These are phyloP conservation scores for Dictyostelium purpureum DNA, from an alignment of 78 protist genomes.

Conservation along the genomic window DNA sequence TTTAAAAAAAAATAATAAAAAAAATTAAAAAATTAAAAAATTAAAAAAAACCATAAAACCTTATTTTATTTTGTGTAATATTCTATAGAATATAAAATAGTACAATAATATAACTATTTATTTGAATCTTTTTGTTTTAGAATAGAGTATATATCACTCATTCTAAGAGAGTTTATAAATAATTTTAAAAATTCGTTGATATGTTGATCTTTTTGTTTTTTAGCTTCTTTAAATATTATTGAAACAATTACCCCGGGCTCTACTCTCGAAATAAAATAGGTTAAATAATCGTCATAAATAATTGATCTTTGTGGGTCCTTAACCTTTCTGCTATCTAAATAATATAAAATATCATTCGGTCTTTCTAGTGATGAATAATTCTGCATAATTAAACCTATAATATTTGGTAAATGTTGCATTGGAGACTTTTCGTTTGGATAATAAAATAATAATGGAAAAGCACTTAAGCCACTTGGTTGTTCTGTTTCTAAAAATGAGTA, in stretches of 20 bases:
- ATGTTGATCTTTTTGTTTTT: slow-evolving; percentile 50
- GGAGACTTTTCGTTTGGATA: slow-evolving; percentile 57
- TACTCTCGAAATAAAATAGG: slow-evolving; percentile 35
- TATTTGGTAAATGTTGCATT: slow-evolving; percentile 56
- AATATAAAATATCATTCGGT: slow-evolving; percentile 44
- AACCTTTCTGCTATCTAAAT: slow-evolving; percentile 20
- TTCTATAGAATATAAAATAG: too few relatives aligned
- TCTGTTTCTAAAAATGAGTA: slow-evolving; percentile 26
- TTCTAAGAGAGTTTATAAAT: slow-evolving; percentile 11
- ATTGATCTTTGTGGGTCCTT: not conserved
- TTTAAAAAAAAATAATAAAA: not conserved
- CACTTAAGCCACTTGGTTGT: slow-evolving; percentile 16
- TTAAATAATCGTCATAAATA: slow-evolving; percentile 6
- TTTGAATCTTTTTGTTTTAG: slow-evolving; percentile 17
- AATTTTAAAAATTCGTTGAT: slow-evolving; percentile 43
- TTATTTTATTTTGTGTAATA: too few relatives aligned
- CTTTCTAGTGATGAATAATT: slow-evolving; percentile 17
- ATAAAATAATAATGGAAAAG: slow-evolving; percentile 45
- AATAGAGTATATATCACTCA: not conserved
- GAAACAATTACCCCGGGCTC: slow-evolving; percentile 28
- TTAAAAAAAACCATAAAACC: not conserved
- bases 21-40: not conserved
- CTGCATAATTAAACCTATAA: slow-evolving; percentile 32
- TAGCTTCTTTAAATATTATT: slow-evolving; percentile 35
- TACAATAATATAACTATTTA: not conserved